Evolutionary conservation across 176 grass and related monocot genomes (phyloP), one percentile per base, ranked within the genome.

Genomic region (Avena eriantha): DNA sequence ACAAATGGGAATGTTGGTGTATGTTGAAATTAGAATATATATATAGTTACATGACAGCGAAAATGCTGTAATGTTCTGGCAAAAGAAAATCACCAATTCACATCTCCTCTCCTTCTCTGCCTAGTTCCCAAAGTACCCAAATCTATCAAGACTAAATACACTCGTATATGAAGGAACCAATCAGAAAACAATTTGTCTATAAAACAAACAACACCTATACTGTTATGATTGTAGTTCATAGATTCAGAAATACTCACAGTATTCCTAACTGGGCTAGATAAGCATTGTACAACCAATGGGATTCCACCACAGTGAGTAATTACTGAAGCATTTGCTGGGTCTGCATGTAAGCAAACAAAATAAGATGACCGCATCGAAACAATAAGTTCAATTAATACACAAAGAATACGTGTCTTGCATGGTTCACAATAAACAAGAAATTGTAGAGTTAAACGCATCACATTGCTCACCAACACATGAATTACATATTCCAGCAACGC

Each of bases 251-350:
- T 78, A 83, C 96, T 91, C 73, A 98, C 97, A 12, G 92, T 98
- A 77, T 96, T 98, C 73, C 80, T 88, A 72, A 92, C 93, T 54
- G 92, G 90, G 76, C 93, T 98, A 24, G 97, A 96, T 91, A 98
- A 87, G 71, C 94, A 98, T 84, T 98, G 97, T 84, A 94, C 73
- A 76, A 95, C 79, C 71, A 98, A 89, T 2, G 91, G 95, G 83
- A 95, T 92, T 86, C 91, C 95, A 83, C 83, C 95, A 2, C 87
- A 95, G 17, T 82, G 92, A 57, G 76, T 82, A 84, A 98, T 91
- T 18, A 94, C 76, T 74, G 88, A 90, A 56, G 87, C 86, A 88
- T 98, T 98, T 91, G 84, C 89, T 60, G 92, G 92, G 87, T 98
- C 97, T 98, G 86, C 63, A 70, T 75, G 12, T 64, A 79, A 8